A percentile compares a stretch with the other conserved stretches of the same genome.
Conservation (phyloP, 176 grass and related monocot genomes). For the Triticum turgidum region DNA sequence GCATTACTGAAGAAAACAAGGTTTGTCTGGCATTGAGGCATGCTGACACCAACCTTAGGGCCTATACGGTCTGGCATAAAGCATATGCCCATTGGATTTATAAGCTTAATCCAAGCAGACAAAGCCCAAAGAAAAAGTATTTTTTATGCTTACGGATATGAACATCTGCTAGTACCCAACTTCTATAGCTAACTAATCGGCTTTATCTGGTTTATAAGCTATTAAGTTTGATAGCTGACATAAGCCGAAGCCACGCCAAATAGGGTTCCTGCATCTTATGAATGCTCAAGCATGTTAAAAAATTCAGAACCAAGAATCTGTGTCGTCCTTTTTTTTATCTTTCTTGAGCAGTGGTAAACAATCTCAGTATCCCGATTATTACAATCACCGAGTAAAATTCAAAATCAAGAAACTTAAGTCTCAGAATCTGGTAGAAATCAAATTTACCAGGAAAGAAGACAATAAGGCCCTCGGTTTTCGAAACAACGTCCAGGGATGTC, state of each 20-base stretch:
- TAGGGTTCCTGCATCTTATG: background rate
- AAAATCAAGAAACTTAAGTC: slow-evolving; percentile 14
- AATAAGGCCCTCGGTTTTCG: slow-evolving; percentile 80
- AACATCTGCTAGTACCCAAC: too few species aligned
- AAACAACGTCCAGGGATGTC: slow-evolving; percentile 54
- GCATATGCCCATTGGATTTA: background rate
- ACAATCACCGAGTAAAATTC: background rate
- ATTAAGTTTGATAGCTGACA: too few species aligned
- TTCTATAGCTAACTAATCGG: too few species aligned
- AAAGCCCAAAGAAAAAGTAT: background rate
- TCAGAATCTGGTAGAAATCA: slow-evolving; percentile 5
- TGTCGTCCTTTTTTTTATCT: background rate
- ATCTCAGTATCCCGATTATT: background rate
- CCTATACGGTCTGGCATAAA: background rate
- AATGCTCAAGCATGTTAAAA: background rate
- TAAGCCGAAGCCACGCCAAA: background rate
- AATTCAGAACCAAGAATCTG: background rate
- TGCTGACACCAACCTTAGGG: background rate
- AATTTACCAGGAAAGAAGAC: slow-evolving; percentile 93
- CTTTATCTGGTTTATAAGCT: too few species aligned
- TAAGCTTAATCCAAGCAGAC: background rate
- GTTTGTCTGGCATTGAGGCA: background rate
- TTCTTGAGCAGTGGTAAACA: slow-evolving; percentile 18
- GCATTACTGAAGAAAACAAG: background rate
- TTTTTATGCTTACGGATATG: background rate